Percentiles rank a stretch among this genome's conserved stretches.
These are phyloP conservation scores for Scedosporium aurantiacum DNA, from an alignment of 2,329 filamentous ascomycete species.

Conservation along the genomic window DNA sequence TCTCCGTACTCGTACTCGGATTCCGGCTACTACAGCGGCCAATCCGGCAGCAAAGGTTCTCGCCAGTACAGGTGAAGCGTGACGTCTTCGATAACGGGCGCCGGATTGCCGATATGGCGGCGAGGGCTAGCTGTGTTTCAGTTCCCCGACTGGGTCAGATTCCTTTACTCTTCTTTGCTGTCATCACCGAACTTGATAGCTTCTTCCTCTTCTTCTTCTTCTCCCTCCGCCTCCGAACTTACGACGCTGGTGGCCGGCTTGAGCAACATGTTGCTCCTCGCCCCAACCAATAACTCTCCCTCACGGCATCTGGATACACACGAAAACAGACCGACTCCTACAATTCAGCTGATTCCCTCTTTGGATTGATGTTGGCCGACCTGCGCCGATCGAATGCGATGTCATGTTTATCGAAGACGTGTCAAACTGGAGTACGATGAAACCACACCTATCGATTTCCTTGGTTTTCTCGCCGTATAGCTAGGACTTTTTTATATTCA, in stretches of 20 bases:
- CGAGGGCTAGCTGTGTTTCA: conserved; percentile 1
- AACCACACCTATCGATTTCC: neutral
- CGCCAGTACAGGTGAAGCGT: conserved; percentile 40
- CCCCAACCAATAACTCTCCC: neutral
- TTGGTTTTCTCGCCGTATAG: neutral
- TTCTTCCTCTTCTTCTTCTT: neutral
- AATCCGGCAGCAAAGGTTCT: conserved; percentile 25
- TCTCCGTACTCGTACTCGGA: conserved; percentile 36
- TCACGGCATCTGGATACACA: neutral
- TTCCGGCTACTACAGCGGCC: conserved; percentile 42
- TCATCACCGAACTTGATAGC: neutral
- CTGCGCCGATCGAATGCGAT: neutral
- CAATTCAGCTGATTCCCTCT: neutral
- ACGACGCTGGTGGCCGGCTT: conserved; percentile 1
- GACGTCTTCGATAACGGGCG: conserved; percentile 37
- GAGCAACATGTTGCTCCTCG: neutral
- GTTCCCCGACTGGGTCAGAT: conserved; percentile 4
- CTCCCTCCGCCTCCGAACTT: conserved; percentile 1
- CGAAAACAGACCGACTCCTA: neutral
- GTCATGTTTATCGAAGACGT: neutral
- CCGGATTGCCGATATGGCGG: neutral
- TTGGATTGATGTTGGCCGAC: neutral
- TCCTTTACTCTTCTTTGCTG: conserved; percentile 4
- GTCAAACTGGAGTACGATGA: neutral
- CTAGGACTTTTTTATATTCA: neutral